These are phyloP conservation scores for Teratosphaeria destructans DNA, from an alignment of 2,329 filamentous ascomycete species.

Conservation along the genomic window DNA sequence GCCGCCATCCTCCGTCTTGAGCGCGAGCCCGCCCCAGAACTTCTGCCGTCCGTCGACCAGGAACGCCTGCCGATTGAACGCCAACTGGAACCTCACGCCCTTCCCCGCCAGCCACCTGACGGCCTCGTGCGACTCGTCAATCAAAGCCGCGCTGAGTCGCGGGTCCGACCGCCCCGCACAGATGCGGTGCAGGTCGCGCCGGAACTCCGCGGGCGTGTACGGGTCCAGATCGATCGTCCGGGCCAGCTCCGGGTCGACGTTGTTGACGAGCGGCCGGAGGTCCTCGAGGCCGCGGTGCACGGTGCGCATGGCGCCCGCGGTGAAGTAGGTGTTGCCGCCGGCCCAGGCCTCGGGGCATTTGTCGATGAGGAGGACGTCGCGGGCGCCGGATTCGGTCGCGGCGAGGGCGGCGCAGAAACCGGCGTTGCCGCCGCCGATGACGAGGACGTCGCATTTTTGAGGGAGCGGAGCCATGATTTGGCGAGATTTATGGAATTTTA, in stretches of 20 bases:
- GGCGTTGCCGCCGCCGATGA: constrained; percentile 55
- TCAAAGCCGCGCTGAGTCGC: constrained; percentile 37
- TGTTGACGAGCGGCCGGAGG: constrained; percentile 52
- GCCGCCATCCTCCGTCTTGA: constrained; percentile 50
- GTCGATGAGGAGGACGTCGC: constrained; percentile 46
- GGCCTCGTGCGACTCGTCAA: constrained; percentile 26
- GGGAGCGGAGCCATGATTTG: background rate
- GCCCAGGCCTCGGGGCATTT: constrained; percentile 49
- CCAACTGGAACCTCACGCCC: constrained; percentile 34
- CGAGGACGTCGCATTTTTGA: constrained; percentile 32
- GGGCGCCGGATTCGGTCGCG: constrained; percentile 28
- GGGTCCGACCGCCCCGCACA: constrained; percentile 45
- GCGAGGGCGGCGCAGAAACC: constrained; percentile 43
- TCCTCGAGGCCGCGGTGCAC: constrained; percentile 46
- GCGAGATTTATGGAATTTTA: background rate
- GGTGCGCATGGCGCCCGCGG: constrained; percentile 53
- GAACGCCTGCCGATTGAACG: constrained; percentile 57
- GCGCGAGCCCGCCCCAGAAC: constrained; percentile 57
- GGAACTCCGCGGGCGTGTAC: constrained; percentile 47
- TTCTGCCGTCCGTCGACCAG: constrained; percentile 49
- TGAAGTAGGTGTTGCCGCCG: constrained; percentile 56
- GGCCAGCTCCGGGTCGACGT: constrained; percentile 39
- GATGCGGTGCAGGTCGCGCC: constrained; percentile 46
- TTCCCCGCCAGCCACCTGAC: constrained; percentile 21
- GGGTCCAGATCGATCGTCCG: constrained; percentile 47